Evolutionary conservation across 306 rosid genomes (phyloP), one percentile per base, ranked within the genome.

Genomic region (Quercus aquifolioides): DNA sequence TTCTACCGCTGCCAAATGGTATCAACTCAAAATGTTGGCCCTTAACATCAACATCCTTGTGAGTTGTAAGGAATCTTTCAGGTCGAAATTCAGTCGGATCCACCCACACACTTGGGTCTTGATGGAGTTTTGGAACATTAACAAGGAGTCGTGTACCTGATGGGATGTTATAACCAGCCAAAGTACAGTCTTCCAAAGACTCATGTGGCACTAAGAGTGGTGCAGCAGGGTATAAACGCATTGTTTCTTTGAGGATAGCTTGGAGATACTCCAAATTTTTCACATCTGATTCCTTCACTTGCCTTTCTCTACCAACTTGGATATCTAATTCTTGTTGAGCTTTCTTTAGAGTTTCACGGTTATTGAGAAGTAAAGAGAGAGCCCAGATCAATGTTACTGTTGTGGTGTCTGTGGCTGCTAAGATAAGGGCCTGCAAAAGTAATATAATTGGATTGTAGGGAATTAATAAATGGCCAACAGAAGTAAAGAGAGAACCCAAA

Each of bases 161-260:
- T 0, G 85, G 76, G 0, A 89, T 67, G 19, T 77, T 71, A 28
- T 76, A 84, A 5, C 94, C 96, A 3, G 80, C 91, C 1, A 87
- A 71, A 5, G 35, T 75, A 56, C 92, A 89, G 1, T 93, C 94
- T 57, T 87, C 67, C 3, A 12, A 72, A 41, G 81, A 85, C 54
- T 78, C 82, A 3, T 72, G 94, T 0, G 87, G 88, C 0, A 67
- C 10, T 31, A 14, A 59, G 0, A 93, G 76, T 3, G 90, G 92
- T 8, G 38, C 91, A 0, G 86, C 62, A 18, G 93, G 94, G 21
- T 87, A 87, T 71, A 92, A 21, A 0, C 97, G 85, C 54, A 90
- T 0, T 0, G 92, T 80, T 62, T 92, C 94, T 55, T 88, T 93
- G 1, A 88, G 21, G 13, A 84, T 78, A 43, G 90, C 88, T 64